phyloP scores from a whole-genome alignment of 2,329 filamentous ascomycete species.

The Beauveria sp. region DNA sequence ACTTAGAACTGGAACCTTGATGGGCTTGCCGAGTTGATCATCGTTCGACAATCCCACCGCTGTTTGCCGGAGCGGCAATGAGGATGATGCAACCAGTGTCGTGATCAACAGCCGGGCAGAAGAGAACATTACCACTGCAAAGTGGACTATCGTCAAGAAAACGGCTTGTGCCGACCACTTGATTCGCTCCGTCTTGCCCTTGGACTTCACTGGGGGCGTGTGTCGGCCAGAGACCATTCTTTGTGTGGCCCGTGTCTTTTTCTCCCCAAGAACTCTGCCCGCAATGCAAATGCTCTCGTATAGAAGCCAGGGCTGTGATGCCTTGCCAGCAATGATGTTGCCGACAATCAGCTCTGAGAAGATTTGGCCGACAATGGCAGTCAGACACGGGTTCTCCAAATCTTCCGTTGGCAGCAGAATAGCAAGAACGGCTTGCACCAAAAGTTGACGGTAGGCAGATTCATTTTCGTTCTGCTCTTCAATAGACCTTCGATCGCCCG shows the following conservation, averaged over 20 bases:
- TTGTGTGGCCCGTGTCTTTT: conserved; percentile 17
- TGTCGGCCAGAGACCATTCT: conserved; percentile 11
- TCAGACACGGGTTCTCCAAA: conserved; percentile 77
- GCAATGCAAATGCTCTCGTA: conserved; percentile 77
- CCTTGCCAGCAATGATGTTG: conserved; percentile 69
- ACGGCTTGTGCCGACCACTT: conserved; percentile 36
- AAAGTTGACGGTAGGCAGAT: conserved; percentile 72
- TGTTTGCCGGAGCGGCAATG: conserved; percentile 47
- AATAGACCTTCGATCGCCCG: conserved; percentile 40
- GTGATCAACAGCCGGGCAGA: conserved; percentile 58
- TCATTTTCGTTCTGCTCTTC: conserved; percentile 68
- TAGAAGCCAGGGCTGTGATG: conserved; percentile 81
- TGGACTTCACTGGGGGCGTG: not conserved
- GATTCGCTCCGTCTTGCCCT: conserved; percentile 8
- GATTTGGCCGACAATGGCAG: conserved; percentile 76
- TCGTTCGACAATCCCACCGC: conserved; percentile 15
- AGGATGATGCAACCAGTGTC: conserved; percentile 59
- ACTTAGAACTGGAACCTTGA: conserved; percentile 59
- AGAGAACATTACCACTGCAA: conserved; percentile 48
- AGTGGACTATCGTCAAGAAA: conserved; percentile 52
- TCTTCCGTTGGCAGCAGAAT: conserved; percentile 88
- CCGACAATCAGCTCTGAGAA: conserved; percentile 85
- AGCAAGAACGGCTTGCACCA: conserved; percentile 76
- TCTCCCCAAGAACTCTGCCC: conserved; percentile 33
- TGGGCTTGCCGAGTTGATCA: conserved; percentile 7